Conservation (phyloP, 2,329 filamentous ascomycete species). For the Aspergillus pseudoterreus region DNA sequence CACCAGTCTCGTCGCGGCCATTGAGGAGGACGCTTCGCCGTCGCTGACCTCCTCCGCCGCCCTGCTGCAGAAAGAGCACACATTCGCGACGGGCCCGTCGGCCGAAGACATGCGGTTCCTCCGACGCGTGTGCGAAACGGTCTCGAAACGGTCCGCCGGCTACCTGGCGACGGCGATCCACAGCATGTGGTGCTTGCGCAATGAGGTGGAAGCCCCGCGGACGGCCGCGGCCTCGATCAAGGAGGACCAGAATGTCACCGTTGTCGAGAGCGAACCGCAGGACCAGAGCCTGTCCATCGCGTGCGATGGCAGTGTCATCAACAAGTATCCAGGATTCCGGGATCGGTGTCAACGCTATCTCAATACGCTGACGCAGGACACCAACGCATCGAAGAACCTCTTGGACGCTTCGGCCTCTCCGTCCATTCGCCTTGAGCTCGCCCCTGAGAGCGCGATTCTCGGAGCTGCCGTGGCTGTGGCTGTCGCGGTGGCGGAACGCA, state of each 20-base stretch:
- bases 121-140: conserved; percentile 48
- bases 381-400: conserved; percentile 10
- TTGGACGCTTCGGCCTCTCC: conserved; percentile 14
- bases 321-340: conserved; percentile 49
- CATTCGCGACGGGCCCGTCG: conserved; percentile 43
- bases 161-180: conserved; percentile 63
- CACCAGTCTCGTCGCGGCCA: conserved; percentile 55
- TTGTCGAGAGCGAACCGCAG: conserved; percentile 28
- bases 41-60: conserved; percentile 38
- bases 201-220: conserved; percentile 42
- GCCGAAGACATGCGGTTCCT: conserved; percentile 54
- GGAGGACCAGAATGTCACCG: conserved; percentile 30
- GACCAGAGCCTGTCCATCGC: conserved; percentile 42
- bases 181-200: conserved; percentile 57
- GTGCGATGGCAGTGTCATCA: conserved; percentile 52
- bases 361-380: conserved; percentile 36
- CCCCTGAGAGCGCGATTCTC: conserved; percentile 43
- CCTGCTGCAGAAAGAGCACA: conserved; percentile 51
- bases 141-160: conserved; percentile 58
- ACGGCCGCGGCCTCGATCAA: conserved; percentile 20
- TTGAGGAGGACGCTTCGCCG: conserved; percentile 48
- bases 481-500: conserved; percentile 32
- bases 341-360: conserved; percentile 43
- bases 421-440: conserved; percentile 38
- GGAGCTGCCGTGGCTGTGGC: conserved; percentile 48